phyloP scores from a whole-genome alignment of 1,284 basidiomycete species.

The Schizophyllum amplum region DNA sequence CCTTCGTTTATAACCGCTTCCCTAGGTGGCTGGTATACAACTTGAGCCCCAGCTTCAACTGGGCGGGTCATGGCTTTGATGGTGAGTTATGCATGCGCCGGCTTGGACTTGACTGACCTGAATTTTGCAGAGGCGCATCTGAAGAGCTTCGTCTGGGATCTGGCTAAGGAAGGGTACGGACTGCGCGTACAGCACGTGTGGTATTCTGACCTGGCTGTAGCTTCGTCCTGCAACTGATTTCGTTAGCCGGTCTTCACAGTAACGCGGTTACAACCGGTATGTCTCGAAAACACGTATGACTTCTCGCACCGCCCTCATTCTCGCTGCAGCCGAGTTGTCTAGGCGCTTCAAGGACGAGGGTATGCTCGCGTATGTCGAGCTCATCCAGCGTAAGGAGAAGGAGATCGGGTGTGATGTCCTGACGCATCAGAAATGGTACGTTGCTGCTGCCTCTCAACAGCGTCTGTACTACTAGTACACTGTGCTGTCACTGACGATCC shows the following conservation, averaged over 20 bases:
- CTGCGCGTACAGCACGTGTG: background rate
- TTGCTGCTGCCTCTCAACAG: constrained; percentile 2
- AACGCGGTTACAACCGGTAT: constrained; percentile 74
- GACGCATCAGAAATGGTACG: constrained; percentile 83
- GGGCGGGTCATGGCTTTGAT: constrained; percentile 77
- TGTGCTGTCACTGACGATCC: background rate
- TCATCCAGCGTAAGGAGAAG: constrained; percentile 82
- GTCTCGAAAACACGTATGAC: constrained; percentile 11
- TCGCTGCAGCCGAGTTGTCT: constrained; percentile 64
- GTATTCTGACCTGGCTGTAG: constrained; percentile 25
- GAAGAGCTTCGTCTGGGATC: constrained; percentile 86
- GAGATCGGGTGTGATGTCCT: constrained; percentile 90
- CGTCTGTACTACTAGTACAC: constrained; percentile 1
- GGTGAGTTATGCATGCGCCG: constrained; percentile 27
- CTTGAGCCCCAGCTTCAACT: constrained; percentile 91
- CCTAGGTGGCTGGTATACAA: constrained; percentile 89
- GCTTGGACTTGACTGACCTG: background rate
- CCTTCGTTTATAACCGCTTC: background rate
- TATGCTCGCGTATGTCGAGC: constrained; percentile 82
- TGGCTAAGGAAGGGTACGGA: constrained; percentile 77
- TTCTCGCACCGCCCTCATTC: constrained; percentile 3
- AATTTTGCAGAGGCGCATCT: constrained; percentile 49
- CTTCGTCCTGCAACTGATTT: constrained; percentile 80
- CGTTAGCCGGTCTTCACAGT: constrained; percentile 83
- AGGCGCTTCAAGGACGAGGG: constrained; percentile 73